Percentiles rank a stretch among this genome's conserved stretches.
These are phyloP conservation scores for Cordyceps cateniannulata DNA, from an alignment of 2,329 filamentous ascomycete genomes.

Conservation along the genomic window DNA sequence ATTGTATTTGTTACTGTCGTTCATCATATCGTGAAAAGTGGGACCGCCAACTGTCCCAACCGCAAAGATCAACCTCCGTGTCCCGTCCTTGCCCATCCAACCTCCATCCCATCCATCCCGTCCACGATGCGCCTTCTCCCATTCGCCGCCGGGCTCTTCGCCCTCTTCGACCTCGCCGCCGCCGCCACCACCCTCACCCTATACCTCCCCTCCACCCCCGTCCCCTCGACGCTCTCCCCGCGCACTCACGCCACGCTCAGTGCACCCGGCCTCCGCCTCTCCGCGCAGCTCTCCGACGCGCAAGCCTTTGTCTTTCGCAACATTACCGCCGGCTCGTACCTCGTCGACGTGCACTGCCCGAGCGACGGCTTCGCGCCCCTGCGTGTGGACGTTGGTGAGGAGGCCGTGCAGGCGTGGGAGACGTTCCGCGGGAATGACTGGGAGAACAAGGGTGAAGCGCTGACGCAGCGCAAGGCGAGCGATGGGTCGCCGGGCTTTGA, in stretches of 20 bases:
- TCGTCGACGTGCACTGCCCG: conserved; percentile 71
- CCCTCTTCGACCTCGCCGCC: conserved; percentile 27
- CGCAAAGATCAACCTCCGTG: neutral
- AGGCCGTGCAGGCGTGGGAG: conserved; percentile 62
- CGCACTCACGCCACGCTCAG: conserved; percentile 42
- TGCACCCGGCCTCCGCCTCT: conserved; percentile 32
- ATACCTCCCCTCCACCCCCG: conserved; percentile 41
- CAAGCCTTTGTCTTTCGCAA: conserved; percentile 73
- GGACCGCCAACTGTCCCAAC: neutral
- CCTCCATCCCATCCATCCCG: neutral
- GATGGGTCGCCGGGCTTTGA: conserved; percentile 43
- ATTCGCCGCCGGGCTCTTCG: conserved; percentile 27
- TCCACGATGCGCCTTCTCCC: conserved; percentile 29
- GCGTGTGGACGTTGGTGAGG: conserved; percentile 63
- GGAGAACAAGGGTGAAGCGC: conserved; percentile 71
- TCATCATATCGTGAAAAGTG: neutral
- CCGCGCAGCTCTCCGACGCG: conserved; percentile 58
- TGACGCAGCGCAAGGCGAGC: conserved; percentile 34
- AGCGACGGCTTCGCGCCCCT: conserved; percentile 73
- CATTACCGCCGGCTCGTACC: conserved; percentile 66
- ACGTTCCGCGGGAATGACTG: conserved; percentile 87
- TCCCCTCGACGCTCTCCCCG: conserved; percentile 36
- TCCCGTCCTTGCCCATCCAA: neutral
- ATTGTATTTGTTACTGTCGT: no score
- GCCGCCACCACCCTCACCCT: conserved; percentile 31